Evolutionary conservation across 371 early-diverging fungal species (phyloP), one percentile per base, ranked within the genome.

Genomic region (Mucor sp.): DNA sequence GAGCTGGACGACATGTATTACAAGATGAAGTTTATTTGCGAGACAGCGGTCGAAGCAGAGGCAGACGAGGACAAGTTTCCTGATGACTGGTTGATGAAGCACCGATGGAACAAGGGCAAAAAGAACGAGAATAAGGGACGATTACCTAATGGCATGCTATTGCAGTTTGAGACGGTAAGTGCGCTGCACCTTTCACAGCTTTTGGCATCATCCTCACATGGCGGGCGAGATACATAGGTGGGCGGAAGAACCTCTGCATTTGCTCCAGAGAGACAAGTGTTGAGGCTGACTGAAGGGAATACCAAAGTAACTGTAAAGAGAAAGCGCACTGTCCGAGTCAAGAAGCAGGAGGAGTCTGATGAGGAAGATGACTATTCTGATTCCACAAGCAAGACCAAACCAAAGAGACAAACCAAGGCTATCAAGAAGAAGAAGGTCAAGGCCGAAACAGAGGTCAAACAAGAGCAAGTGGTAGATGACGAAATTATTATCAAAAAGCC

Each of bases 41-140:
- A 67, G 19, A 67, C 65, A 1, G 88, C 91, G 2, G 78, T 79
- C 17, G 75, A 60, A 2, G 81, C 77, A 12, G 84, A 91, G 59
- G 91, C 89, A 5, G 89, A 91, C 64, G 74, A 81, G 6, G 67
- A 74, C 6, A 56, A 71, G 62, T 89, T 89, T 63, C 91, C 91
- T 17, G 59, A 65, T 6, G 65, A 77, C 53, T 91, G 91, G 91
- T 57, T 91, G 0, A 90, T 89, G 78, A 84, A 84, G 19, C 79
- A 86, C 63, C 74, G 90, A 60, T 89, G 87, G 87, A 75, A 72
- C 35, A 86, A 86, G 63, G 77, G 84, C 19, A 83, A 78, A 30
- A 84, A 81, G 17, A 77, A 77, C 3, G 58, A 67, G 7, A 69
- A 69, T 1, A 67, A 63, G 35, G 81, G 74, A 0, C 30, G 61